Evolutionary conservation across 179 eudicot species (phyloP).

Genomic region (Silene noctiflora): DNA sequence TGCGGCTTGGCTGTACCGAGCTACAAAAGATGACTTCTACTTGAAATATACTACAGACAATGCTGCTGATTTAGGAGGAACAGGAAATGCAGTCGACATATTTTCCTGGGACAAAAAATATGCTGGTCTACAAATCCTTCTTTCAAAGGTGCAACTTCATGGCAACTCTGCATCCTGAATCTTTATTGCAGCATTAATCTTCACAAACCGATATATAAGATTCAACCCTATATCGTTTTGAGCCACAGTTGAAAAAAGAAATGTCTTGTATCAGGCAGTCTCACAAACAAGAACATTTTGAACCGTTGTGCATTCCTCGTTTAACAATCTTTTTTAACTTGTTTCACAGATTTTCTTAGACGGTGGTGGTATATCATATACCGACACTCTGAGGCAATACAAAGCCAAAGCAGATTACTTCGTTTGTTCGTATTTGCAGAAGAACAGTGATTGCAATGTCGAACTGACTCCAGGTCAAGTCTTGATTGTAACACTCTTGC

Average conservation of each 20-base stretch:
- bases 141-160: constrained; percentile 51
- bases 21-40: constrained; percentile 63
- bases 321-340: background rate
- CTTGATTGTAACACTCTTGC: background rate
- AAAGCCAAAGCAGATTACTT: constrained; percentile 80
- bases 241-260: background rate
- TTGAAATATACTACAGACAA: constrained; percentile 61
- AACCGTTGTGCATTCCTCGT: too few relatives aligned
- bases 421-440: constrained; percentile 71
- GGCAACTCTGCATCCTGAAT: too few relatives aligned
- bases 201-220: background rate
- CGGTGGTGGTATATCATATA: constrained; percentile 52
- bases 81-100: constrained; percentile 62
- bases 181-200: background rate
- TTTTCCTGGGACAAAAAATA: constrained; percentile 94
- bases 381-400: constrained; percentile 51
- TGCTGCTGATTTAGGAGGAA: constrained; percentile 65
- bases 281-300: too few relatives aligned
- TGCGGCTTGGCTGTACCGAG: constrained; percentile 77
- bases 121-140: constrained; percentile 76
- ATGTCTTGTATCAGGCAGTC: too few relatives aligned
- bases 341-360: constrained; percentile 54
- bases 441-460: constrained; percentile 63
- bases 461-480: constrained; percentile 62
- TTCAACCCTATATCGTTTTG: background rate